These are phyloP conservation scores for Adenanthera pavonina DNA, from an alignment of 306 rosid genomes.

Conservation along the genomic window DNA sequence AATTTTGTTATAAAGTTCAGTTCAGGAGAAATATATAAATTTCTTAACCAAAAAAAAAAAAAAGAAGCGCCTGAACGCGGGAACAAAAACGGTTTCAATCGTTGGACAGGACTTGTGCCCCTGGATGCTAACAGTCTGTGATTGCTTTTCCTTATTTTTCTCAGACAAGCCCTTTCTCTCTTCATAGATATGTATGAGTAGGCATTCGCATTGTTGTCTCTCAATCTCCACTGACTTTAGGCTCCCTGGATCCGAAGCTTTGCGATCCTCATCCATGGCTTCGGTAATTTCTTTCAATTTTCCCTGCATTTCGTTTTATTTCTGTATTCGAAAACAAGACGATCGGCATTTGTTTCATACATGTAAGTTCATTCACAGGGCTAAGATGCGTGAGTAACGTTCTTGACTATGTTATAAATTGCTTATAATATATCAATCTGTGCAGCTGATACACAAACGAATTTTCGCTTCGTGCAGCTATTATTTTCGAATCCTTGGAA, in stretches of 20 bases:
- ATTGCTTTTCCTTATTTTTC: not conserved
- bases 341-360: not conserved
- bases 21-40: too few relatives aligned
- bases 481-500: not conserved
- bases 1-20: too few relatives aligned
- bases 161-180: not conserved
- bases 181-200: not conserved
- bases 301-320: not conserved
- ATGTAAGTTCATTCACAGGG: not conserved
- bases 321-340: not conserved
- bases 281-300: conserved; percentile 47
- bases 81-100: not conserved
- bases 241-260: conserved; percentile 14
- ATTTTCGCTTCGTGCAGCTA: not conserved
- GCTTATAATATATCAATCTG: not conserved
- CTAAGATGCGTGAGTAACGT: not conserved
- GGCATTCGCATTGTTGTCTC: conserved; percentile 2
- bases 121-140: not conserved
- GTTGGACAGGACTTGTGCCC: not conserved
- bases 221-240: not conserved
- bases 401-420: not conserved
- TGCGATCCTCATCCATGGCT: conserved; percentile 52
- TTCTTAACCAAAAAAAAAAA: not conserved
- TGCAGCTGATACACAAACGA: not conserved
- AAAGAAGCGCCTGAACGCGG: not conserved